Evolutionary conservation across 768 basidiomycete species (phyloP), one percentile per base, ranked within the genome.

Genomic region (Pseudohyphozyma bogoriensis): DNA sequence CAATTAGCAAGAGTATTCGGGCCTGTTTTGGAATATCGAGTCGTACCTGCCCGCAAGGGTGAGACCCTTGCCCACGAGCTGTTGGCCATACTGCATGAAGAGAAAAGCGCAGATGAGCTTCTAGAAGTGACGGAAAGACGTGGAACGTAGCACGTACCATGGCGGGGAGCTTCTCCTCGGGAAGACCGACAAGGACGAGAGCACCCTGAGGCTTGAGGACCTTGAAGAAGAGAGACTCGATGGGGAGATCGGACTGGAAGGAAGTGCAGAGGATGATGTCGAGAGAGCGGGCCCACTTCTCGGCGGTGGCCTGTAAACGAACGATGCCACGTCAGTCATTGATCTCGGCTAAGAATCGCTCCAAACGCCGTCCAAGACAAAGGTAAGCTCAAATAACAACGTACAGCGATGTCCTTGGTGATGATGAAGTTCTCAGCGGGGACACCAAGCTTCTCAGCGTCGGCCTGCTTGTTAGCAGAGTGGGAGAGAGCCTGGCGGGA

Each of bases 401-500:
- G 9, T 33, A 26, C 59, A 22, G 52, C 51, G 24, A 33, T 12
- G 47, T 66, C 65, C 58, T 60, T 59, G 39, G 58, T 46, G 35
- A 66, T 36, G 58, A 66, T 54, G 49, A 66, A 66, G 61, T 62
- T 62, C 40, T 66, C 65, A 26, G 26, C 32, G 47, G 44, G 26
- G 56, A 50, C 32, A 15, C 83, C 83, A 59, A 84, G 72, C 68
- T 79, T 76, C 67, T 77, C 74, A 35, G 80, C 80, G 65, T 84
- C 82, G 3, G 77, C 77, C 65, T 77, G 71, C 72, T 84, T 84
- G 56, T 71, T 69, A 22, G 73, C 65, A 22, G 78, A 77, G 71
- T 83, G 82, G 5, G 82, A 79, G 72, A 84, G 82, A 0, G 79
- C 82, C n/a, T n/a, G n/a, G n/a, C n/a, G n/a, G n/a, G n/a, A n/a